Percentiles rank a stretch among this genome's conserved stretches.
phyloP scores from a whole-genome alignment of 805 yeast species.

The Isabelozyma heimii region DNA sequence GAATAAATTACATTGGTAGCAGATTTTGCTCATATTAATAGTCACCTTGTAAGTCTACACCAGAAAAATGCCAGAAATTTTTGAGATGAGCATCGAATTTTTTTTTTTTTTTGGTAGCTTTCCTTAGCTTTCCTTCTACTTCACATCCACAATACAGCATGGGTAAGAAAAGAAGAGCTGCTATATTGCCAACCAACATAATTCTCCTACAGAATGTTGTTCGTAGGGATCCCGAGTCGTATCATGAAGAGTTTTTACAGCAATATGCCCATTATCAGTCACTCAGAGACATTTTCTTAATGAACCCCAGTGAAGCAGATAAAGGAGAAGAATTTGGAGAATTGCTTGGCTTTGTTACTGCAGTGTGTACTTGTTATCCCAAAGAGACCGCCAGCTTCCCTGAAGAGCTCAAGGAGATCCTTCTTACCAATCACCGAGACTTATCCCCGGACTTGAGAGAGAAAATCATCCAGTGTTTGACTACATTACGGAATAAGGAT shows the following conservation, averaged over 20 bases:
- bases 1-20: too few species aligned
- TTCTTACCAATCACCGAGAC: conserved; percentile 74
- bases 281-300: conserved; percentile 77
- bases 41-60: background rate
- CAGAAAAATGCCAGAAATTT: background rate
- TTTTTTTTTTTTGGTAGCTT: background rate
- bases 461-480: conserved; percentile 83
- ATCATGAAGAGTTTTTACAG: conserved; percentile 88
- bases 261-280: conserved; percentile 94
- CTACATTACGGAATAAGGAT: conserved; percentile 85
- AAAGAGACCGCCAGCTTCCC: conserved; percentile 86
- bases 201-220: conserved; percentile 89
- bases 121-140: background rate
- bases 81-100: background rate
- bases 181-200: conserved; percentile 87
- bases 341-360: conserved; percentile 84
- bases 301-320: conserved; percentile 59
- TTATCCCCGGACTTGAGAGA: conserved; percentile 85
- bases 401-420: conserved; percentile 65
- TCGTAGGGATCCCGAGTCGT: conserved; percentile 90
- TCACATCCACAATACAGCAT: conserved; percentile 31
- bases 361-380: conserved; percentile 88
- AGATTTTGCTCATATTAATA: too few species aligned
- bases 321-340: conserved; percentile 70
- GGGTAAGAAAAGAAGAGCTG: conserved; percentile 90